phyloP scores from a whole-genome alignment of 208 protist species.

The Porcisia hertigi region DNA sequence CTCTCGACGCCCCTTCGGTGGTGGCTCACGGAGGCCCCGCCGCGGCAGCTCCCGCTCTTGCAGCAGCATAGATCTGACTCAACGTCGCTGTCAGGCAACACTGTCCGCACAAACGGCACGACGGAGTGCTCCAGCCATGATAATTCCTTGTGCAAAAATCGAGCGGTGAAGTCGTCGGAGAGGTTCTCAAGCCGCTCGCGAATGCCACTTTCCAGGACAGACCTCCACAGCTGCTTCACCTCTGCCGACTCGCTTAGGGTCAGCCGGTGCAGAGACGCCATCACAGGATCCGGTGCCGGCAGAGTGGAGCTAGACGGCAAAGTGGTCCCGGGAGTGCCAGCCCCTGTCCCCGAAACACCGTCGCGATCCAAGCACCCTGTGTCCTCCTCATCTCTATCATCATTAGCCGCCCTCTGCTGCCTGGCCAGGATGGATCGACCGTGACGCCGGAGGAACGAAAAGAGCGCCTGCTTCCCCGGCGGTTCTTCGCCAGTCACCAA shows the following conservation, averaged over 20 bases:
- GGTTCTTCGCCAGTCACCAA: constrained; percentile 65
- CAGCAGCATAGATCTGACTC: neutral
- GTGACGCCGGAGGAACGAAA: constrained; percentile 55
- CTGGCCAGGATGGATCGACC: constrained; percentile 21
- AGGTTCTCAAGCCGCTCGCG: constrained; percentile 43
- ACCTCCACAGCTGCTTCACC: constrained; percentile 63
- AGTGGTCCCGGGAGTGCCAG: neutral
- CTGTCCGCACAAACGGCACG: constrained; percentile 69
- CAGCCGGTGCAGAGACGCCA: constrained; percentile 66
- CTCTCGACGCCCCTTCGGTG: too few species aligned
- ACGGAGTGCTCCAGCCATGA: constrained; percentile 70
- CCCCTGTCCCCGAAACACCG: neutral
- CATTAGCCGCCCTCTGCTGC: neutral
- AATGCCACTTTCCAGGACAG: constrained; percentile 56
- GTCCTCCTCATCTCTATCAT: neutral
- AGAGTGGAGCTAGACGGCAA: neutral
- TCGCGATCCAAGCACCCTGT: neutral
- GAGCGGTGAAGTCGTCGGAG: constrained; percentile 69
- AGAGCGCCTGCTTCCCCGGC: constrained; percentile 40
- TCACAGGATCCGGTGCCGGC: constrained; percentile 32
- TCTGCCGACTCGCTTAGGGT: constrained; percentile 55
- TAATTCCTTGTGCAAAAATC: constrained; percentile 50
- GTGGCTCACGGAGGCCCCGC: neutral
- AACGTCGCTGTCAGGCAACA: constrained; percentile 22
- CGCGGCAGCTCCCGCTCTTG: neutral